Conservation (phyloP, 345 rosid genomes). For the Eucalyptus polybractea region DNA sequence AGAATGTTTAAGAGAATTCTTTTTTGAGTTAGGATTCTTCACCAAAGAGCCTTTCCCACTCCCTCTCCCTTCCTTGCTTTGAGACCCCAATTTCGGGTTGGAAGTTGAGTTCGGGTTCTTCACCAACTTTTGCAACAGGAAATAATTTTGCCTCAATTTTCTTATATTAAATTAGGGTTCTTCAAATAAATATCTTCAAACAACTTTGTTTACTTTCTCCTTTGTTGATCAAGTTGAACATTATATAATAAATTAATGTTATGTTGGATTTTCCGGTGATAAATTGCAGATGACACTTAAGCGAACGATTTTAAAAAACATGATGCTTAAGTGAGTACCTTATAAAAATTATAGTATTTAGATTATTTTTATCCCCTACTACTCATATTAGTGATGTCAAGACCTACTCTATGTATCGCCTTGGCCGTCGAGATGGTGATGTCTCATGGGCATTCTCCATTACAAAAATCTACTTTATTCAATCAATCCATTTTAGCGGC, state of each 20-base stretch:
- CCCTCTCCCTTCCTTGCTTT: not conserved
- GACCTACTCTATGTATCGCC: not conserved
- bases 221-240: not conserved
- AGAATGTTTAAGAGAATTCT: not conserved
- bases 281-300: not conserved
- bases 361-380: not conserved
- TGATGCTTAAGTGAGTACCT: rapidly evolving
- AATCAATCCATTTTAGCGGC: not conserved
- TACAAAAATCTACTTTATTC: not conserved
- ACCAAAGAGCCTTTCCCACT: not conserved
- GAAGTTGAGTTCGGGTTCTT: not conserved
- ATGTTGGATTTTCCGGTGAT: not conserved
- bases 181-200: not conserved
- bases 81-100: not conserved
- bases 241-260: not conserved
- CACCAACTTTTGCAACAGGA: not conserved
- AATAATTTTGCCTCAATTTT: not conserved
- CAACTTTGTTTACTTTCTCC: not conserved
- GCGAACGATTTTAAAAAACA: no score
- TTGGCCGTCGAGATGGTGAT: not conserved
- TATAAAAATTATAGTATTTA: no score
- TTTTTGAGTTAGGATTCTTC: not conserved
- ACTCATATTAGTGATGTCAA: not conserved
- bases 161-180: not conserved
- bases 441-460: not conserved